phyloP scores from a whole-genome alignment of 1,139 yeast genomes.

The Candida sanyaensis region DNA sequence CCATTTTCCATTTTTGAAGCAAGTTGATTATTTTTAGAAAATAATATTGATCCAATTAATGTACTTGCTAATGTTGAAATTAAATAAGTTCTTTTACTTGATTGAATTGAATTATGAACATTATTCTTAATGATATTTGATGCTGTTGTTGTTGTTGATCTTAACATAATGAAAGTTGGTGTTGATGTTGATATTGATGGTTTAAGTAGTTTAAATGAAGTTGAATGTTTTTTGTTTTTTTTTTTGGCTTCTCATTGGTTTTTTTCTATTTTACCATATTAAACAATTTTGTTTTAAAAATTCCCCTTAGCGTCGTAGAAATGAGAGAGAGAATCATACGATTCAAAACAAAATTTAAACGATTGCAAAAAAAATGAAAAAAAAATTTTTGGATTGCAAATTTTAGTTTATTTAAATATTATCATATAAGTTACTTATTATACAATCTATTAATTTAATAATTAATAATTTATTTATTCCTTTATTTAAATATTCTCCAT shows the following conservation, averaged over 20 bases:
- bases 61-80: conserved; percentile 16
- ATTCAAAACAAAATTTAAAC: not conserved
- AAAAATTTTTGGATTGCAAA: not conserved
- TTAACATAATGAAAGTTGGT: not conserved
- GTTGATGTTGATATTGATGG: not conserved
- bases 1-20: conserved; percentile 64
- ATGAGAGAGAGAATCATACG: not conserved
- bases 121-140: not conserved
- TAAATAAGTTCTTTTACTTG: conserved; percentile 4
- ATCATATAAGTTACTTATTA: conserved; percentile 29
- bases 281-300: too few species aligned
- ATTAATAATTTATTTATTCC: conserved; percentile 31
- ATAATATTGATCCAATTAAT: conserved; percentile 31
- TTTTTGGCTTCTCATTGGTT: not conserved
- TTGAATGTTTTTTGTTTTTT: not conserved
- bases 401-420: conserved; percentile 17
- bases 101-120: not conserved
- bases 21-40: conserved; percentile 50
- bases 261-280: too few species aligned
- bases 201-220: too few species aligned
- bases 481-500: conserved; percentile 6
- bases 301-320: too few species aligned
- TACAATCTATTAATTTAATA: conserved; percentile 31
- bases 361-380: not conserved
- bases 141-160: not conserved